phyloP scores from a whole-genome alignment of 2,329 filamentous ascomycete species.

The Colletotrichum eremochloae region DNA sequence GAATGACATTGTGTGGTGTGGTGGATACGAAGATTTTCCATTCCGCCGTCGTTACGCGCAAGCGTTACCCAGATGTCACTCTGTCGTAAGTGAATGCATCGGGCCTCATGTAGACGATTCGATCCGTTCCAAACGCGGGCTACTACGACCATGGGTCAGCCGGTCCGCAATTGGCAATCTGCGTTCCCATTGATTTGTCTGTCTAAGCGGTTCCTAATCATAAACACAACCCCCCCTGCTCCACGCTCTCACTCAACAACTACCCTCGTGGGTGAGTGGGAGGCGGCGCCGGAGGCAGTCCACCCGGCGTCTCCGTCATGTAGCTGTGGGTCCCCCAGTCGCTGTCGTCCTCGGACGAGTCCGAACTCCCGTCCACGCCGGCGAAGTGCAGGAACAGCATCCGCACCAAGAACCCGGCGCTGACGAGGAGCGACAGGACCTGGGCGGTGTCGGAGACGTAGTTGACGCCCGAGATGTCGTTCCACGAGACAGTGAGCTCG shows the following conservation, averaged over 20 bases:
- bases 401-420: constrained; percentile 47
- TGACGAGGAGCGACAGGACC: constrained; percentile 51
- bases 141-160: too few relatives aligned
- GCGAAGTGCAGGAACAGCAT: constrained; percentile 46
- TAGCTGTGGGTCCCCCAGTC: constrained; percentile 24
- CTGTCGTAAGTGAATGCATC: not conserved
- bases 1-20: too few relatives aligned
- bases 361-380: constrained; percentile 24
- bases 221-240: not conserved
- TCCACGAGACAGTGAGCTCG: constrained; percentile 53
- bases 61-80: not conserved
- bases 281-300: constrained; percentile 27
- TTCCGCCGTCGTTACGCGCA: not conserved
- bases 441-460: constrained; percentile 49
- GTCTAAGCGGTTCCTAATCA: not conserved
- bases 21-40: too few relatives aligned
- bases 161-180: not conserved
- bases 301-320: constrained; percentile 29
- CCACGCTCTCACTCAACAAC: not conserved
- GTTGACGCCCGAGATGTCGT: constrained; percentile 46
- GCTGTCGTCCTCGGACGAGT: constrained; percentile 35
- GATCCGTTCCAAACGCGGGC: not conserved
- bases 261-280: constrained; percentile 21
- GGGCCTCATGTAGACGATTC: not conserved
- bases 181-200: not conserved